These are phyloP conservation scores for Jamesozyma lodderae DNA, from an alignment of 805 yeast genomes.

Conservation along the genomic window DNA sequence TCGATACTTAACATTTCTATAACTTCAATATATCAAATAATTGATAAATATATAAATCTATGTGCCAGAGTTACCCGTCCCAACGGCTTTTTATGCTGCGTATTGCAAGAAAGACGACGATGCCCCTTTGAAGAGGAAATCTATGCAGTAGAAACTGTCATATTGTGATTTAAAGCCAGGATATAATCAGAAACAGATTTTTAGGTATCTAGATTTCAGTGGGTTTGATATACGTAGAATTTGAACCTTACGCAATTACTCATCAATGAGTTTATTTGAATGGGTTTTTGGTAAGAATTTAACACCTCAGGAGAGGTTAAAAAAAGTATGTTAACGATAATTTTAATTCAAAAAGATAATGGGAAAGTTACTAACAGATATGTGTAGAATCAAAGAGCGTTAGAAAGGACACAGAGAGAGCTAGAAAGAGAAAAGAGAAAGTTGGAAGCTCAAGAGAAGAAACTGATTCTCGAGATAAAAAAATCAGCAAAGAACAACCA, in stretches of 20 bases:
- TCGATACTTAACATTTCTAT: too few species aligned
- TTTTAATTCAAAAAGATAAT: background rate
- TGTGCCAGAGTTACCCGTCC: too few species aligned
- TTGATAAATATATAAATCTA: too few species aligned
- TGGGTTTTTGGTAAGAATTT: constrained; percentile 93
- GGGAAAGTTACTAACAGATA: background rate
- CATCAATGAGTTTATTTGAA: constrained; percentile 59
- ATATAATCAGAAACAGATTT: too few species aligned
- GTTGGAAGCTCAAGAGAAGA: constrained; percentile 87
- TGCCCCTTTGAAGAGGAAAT: too few species aligned
- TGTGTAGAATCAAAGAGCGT: constrained; percentile 74
- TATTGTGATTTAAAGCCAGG: too few species aligned
- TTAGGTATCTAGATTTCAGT: too few species aligned
- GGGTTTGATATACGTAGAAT: too few species aligned
- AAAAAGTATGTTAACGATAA: constrained; percentile 40
- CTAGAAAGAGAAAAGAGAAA: constrained; percentile 79
- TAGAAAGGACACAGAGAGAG: constrained; percentile 91
- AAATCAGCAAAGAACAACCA: constrained; percentile 88
- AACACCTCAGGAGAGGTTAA: constrained; percentile 90
- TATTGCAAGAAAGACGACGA: too few species aligned
- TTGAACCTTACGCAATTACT: background rate
- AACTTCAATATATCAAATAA: too few species aligned
- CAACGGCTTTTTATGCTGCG: too few species aligned
- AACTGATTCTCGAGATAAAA: constrained; percentile 74
- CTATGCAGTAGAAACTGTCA: too few species aligned